phyloP scores from a whole-genome alignment of 441 rosid species.

The Pelargonium citronellum region DNA sequence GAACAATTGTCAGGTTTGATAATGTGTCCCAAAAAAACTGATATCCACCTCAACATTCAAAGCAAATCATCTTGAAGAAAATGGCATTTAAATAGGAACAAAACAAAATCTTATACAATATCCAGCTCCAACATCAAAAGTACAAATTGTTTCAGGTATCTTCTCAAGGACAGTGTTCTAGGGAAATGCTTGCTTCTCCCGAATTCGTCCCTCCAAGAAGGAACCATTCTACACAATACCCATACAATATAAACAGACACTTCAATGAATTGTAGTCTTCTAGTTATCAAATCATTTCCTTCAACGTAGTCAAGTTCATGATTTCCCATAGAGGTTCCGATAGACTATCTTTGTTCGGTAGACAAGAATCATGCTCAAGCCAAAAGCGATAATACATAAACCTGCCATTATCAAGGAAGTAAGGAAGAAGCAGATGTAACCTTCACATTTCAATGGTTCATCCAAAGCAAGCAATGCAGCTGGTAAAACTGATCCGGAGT shows the following conservation, averaged over 20 bases:
- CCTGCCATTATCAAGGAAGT: slow-evolving; percentile 85
- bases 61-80: not conserved
- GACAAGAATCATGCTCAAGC: slow-evolving; percentile 74
- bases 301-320: slow-evolving; percentile 31
- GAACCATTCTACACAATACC: slow-evolving; percentile 12
- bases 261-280: not conserved
- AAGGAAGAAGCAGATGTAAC: slow-evolving; percentile 73
- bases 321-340: slow-evolving; percentile 63
- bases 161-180: not conserved
- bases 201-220: not conserved
- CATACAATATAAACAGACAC: slow-evolving; percentile 5
- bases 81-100: not conserved
- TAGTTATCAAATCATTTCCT: not conserved
- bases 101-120: not conserved
- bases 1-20: not conserved
- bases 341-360: slow-evolving; percentile 68
- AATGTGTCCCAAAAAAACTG: too few species aligned
- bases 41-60: not conserved
- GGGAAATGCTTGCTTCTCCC: not conserved
- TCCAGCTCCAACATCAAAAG: not conserved
- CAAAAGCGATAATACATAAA: slow-evolving; percentile 54
- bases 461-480: slow-evolving; percentile 26
- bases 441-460: slow-evolving; percentile 61
- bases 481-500: slow-evolving; percentile 25
- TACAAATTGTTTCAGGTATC: not conserved